These are phyloP conservation scores for Eimeria maxima DNA, from an alignment of 169 alveolate genomes.

Conservation along the genomic window DNA sequence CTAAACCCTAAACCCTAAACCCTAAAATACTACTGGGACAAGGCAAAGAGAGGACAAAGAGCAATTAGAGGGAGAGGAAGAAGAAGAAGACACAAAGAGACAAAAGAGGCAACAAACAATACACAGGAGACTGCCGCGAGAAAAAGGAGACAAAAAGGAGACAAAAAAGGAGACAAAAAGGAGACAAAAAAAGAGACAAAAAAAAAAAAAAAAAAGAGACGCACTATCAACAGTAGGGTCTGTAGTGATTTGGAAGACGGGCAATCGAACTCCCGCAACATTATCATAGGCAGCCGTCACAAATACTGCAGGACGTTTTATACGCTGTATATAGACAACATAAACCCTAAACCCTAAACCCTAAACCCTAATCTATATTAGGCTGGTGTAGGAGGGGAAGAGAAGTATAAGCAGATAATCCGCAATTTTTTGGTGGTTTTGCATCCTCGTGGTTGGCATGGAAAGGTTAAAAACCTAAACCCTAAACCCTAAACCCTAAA, in stretches of 20 bases:
- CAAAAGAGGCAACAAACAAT: too few relatives aligned
- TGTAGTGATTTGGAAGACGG: conserved; percentile 90
- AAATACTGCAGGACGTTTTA: conserved; percentile 91
- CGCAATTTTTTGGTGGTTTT: too few relatives aligned
- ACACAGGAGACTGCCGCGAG: too few relatives aligned
- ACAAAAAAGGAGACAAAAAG: too few relatives aligned
- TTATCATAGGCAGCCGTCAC: conserved; percentile 92
- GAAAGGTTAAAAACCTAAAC: not conserved
- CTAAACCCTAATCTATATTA: not conserved
- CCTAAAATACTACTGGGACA: too few relatives aligned
- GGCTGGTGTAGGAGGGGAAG: too few relatives aligned
- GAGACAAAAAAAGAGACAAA: too few relatives aligned
- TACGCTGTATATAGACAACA: conserved; percentile 44
- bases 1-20: conserved; percentile 35
- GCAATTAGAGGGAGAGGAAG: not conserved
- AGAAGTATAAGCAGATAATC: too few relatives aligned
- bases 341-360: conserved; percentile 30
- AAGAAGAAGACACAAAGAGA: not conserved
- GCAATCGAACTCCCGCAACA: conserved; percentile 96
- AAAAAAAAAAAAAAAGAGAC: conserved; percentile 1
- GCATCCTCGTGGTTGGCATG: too few relatives aligned
- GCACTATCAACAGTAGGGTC: conserved; percentile 90
- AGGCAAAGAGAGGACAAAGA: too few relatives aligned
- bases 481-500: not conserved
- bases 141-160: not conserved